A percentile compares a stretch with the other conserved stretches of the same genome.
Evolutionary conservation across 2,329 filamentous ascomycete species (phyloP).

Genomic region (Anisogramma anomala): DNA sequence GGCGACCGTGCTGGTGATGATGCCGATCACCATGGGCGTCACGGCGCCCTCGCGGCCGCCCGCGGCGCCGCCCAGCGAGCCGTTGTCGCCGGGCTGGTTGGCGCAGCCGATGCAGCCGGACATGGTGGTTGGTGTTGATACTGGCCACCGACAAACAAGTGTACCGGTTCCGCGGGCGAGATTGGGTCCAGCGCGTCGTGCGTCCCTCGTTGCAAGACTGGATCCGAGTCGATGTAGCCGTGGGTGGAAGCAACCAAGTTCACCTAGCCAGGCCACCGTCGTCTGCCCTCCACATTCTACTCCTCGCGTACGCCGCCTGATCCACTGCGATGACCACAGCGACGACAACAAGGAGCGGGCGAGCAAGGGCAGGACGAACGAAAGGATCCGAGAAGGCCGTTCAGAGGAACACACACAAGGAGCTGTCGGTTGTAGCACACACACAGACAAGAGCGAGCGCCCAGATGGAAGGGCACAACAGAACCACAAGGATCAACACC

Average conservation of each 20-base stretch:
- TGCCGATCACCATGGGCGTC: conserved; percentile 12
- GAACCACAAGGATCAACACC: no score
- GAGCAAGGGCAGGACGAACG: no score
- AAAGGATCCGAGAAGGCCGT: no score
- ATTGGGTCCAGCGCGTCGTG: no score
- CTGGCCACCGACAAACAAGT: no score
- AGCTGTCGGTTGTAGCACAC: no score
- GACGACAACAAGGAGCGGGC: neutral
- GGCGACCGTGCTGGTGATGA: conserved; percentile 12
- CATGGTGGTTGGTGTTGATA: conserved; percentile 9
- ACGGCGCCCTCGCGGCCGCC: conserved; percentile 8
- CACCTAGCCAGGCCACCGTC: neutral
- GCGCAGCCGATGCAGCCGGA: conserved; percentile 14
- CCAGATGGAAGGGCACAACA: no score
- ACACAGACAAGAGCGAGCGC: no score
- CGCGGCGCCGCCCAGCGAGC: conserved; percentile 11
- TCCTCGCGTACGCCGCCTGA: neutral
- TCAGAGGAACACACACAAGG: neutral
- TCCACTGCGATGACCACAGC: conserved; percentile 2
- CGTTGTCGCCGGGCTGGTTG: conserved; percentile 12
- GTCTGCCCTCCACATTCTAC: conserved; percentile 5
- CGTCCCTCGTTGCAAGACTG: no score
- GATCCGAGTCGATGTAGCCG: no score
- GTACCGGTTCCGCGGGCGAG: no score
- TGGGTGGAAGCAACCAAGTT: no score